Evolutionary conservation across 2,329 filamentous ascomycete species (phyloP).

Genomic region (Ramularia endophylla): DNA sequence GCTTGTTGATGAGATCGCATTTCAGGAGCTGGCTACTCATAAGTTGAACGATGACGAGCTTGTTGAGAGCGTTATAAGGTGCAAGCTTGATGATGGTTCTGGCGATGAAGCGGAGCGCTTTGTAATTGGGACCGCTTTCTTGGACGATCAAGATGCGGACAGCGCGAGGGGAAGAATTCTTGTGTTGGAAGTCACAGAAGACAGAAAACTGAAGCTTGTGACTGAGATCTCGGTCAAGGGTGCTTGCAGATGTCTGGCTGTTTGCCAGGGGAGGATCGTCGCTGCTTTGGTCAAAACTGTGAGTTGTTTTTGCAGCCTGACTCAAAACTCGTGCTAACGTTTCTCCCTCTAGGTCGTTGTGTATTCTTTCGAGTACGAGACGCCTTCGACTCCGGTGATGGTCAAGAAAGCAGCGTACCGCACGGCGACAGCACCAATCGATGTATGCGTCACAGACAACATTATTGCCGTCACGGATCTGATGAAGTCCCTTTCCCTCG

Average conservation of each 20-base stretch:
- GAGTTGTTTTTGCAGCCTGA: slow-evolving; percentile 20
- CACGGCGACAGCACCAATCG: slow-evolving; percentile 76
- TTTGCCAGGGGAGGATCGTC: slow-evolving; percentile 71
- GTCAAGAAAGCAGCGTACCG: slow-evolving; percentile 70
- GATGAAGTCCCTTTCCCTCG: slow-evolving; percentile 83
- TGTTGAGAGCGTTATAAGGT: slow-evolving; percentile 76
- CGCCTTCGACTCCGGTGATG: slow-evolving; percentile 51
- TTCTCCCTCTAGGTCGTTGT: slow-evolving; percentile 47
- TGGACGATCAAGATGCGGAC: slow-evolving; percentile 52
- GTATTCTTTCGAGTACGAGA: slow-evolving; percentile 51
- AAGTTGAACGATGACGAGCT: slow-evolving; percentile 63
- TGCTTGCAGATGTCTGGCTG: slow-evolving; percentile 70
- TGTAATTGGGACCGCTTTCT: slow-evolving; percentile 80
- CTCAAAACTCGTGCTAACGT: not conserved
- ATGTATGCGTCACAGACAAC: slow-evolving; percentile 66
- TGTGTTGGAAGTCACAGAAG: slow-evolving; percentile 73
- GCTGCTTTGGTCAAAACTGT: slow-evolving; percentile 88
- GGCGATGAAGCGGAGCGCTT: slow-evolving; percentile 66
- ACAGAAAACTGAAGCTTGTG: slow-evolving; percentile 67
- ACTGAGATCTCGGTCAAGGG: slow-evolving; percentile 66
- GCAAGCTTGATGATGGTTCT: slow-evolving; percentile 59
- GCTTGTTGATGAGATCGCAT: slow-evolving; percentile 84
- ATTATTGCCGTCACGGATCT: slow-evolving; percentile 81
- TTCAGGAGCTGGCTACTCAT: slow-evolving; percentile 70
- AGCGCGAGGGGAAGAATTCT: slow-evolving; percentile 70